Conservation (phyloP, 306 rosid genomes). For the Trifolium repens region DNA sequence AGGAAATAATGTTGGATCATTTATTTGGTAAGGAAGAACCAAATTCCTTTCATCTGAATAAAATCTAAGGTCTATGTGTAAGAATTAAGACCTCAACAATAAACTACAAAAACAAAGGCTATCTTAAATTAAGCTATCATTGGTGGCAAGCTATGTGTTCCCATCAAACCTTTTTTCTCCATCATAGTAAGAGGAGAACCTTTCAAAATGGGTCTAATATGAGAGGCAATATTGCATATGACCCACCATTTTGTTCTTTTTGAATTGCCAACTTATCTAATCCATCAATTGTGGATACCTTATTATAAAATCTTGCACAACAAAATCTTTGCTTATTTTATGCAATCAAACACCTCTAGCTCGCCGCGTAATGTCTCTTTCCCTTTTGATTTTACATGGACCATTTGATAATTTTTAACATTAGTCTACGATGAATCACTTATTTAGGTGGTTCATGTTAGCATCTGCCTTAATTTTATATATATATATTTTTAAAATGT, state of each 20-base stretch:
- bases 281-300: slow-evolving; percentile 60
- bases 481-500: too few species aligned
- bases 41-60: slow-evolving; percentile 40
- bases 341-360: slow-evolving; percentile 51
- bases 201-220: slow-evolving; percentile 44
- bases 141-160: slow-evolving; percentile 47
- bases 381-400: background rate
- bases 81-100: slow-evolving; percentile 50
- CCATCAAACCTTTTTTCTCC: slow-evolving; percentile 17
- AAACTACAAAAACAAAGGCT: slow-evolving; percentile 21
- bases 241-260: slow-evolving; percentile 54
- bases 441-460: too few species aligned
- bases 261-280: slow-evolving; percentile 45
- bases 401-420: too few species aligned
- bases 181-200: slow-evolving; percentile 42
- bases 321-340: slow-evolving; percentile 20
- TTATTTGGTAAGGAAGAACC: slow-evolving; percentile 43
- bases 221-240: slow-evolving; percentile 36
- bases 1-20: slow-evolving; percentile 9
- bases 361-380: slow-evolving; percentile 53
- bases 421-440: too few species aligned
- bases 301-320: slow-evolving; percentile 38
- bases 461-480: too few species aligned
- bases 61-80: slow-evolving; percentile 36
- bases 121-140: slow-evolving; percentile 32